Evolutionary conservation across 352 stramenopile genomes (phyloP), one percentile per base, ranked within the genome.

Genomic region (Phytophthora cactorum): DNA sequence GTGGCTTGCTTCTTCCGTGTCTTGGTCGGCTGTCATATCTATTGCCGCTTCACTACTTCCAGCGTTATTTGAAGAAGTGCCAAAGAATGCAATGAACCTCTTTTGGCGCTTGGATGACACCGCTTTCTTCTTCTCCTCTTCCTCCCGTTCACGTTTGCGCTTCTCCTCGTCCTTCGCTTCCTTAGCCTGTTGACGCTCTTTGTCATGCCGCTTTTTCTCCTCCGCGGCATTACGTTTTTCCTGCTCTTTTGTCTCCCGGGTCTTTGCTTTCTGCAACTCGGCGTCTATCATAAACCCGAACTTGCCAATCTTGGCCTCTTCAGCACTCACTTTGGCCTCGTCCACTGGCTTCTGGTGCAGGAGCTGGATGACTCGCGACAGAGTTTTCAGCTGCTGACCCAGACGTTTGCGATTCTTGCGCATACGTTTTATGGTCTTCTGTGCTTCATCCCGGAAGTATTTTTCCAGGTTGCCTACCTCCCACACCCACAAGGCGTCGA

Each of bases 401-500:
- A 90, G 74, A 28, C 88, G 85, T 50, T 91, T 92, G 31, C 88
- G 86, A 57, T 96, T 72, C 70, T 92, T 94, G 5, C 86, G 85
- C 72, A 93, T 77, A 1, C 84, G 85, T 52, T 92, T 92, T 43
- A 96, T 88, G 3, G 64, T 82, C 63, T 93, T 93, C 41, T 89
- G 81, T 5, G 81, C 70, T 25, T 91, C 85, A 4, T 90, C 78
- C 1, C 34, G 59, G 52, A 94, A 96, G 39, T 87, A 89, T 28
- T 82, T 81, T 6, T 96, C 86, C 22, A 92, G 38, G 41, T 74
- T 92, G 14, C 84, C 86, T 0, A 96, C 82, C 44, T 96, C 89
- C 89, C 89, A 96, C 15, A 87, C 76, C 86, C 86, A 96, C 55
- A 96, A 64, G 45, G 86, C 87, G n/a, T 84, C 81, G 0, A 75